Base-by-base conservation (phyloP, 2,329 filamentous ascomycete genomes). In the Pestalotiopsis sp. region DNA sequence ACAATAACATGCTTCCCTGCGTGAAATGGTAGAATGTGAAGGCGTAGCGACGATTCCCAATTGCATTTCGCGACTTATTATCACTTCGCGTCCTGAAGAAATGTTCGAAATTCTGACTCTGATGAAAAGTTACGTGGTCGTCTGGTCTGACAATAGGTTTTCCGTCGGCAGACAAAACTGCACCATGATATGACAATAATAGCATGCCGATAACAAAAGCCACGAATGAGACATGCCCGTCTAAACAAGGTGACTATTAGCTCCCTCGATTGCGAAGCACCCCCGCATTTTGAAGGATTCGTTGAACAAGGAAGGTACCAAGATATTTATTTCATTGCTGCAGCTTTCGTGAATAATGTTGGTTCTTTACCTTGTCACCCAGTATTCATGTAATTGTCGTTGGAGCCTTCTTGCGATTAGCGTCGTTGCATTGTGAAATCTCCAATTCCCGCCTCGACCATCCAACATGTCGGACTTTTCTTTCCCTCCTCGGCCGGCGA, bases 401-500 rank as follows among this genome's bases (percentile, higher is more conserved):
- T 31, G 2, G 27, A 31, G 27, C 27, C 7, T 31, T 31, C 27
- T 31, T 31, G 5, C 5, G 27, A 31, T 7, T 6, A 31, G 5
- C 27, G 27, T 31, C 27, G 27, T 31, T 31, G 27, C 27, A 17
- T 49, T n/a, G 41, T 4, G 13, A 17, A 49, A 13, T 4, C 14
- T 49, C 41, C 4, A 14, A 17, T 17, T 14, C 7, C 17, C 9
- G 6, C 7, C 17, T 27, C 4, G 11, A 5, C 27, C 27, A 31
- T 13, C 14, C 27, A 52, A 4, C 25, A 66, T 66, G 64, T 56
- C 64, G 3, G 64, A 66, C 49, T 58, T 45, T 13, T 45, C 36
- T 38, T 9, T 65, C 17, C 70, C 70, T 17, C 56, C 52, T 3
- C 71, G 75, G 4, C 73, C 75, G 2, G 69, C 49, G 20, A 76